These are phyloP conservation scores for Penicillium antarcticum DNA, from an alignment of 495 filamentous ascomycete species.

Conservation along the genomic window DNA sequence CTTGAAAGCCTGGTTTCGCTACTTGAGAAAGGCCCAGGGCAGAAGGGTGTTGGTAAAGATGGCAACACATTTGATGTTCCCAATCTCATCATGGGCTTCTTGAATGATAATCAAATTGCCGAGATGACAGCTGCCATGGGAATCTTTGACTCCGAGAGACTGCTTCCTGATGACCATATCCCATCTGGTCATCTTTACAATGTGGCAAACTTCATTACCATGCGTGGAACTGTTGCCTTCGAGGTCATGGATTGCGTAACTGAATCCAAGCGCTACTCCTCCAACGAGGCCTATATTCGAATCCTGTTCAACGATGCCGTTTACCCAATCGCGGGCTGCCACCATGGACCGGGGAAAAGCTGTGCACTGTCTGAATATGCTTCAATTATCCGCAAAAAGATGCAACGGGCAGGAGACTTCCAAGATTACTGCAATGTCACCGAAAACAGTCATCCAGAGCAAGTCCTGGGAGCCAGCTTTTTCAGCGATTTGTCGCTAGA, in stretches of 20 bases:
- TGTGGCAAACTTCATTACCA: conserved; percentile 43
- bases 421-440: conserved; percentile 43
- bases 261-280: conserved; percentile 3
- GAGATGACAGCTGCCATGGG: conserved; percentile 52
- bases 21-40: conserved; percentile 41
- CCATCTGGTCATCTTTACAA: conserved; percentile 19
- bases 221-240: conserved; percentile 54
- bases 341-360: conserved; percentile 42
- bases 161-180: conserved; percentile 37
- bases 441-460: conserved; percentile 18
- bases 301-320: conserved; percentile 54
- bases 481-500: conserved; percentile 40
- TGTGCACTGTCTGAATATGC: conserved; percentile 45
- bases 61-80: conserved; percentile 38
- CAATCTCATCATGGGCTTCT: conserved; percentile 49
- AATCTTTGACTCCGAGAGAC: conserved; percentile 46
- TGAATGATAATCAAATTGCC: conserved; percentile 59
- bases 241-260: conserved; percentile 44
- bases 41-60: conserved; percentile 36
- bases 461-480: conserved; percentile 41
- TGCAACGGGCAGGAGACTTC: conserved; percentile 40
- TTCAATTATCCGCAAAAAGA: conserved; percentile 37
- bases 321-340: conserved; percentile 46
- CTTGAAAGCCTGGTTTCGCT: conserved; percentile 45
- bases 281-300: conserved; percentile 35